Base-by-base conservation (phyloP, 2,329 filamentous ascomycete species). In the Penicillium sp. region DNA sequence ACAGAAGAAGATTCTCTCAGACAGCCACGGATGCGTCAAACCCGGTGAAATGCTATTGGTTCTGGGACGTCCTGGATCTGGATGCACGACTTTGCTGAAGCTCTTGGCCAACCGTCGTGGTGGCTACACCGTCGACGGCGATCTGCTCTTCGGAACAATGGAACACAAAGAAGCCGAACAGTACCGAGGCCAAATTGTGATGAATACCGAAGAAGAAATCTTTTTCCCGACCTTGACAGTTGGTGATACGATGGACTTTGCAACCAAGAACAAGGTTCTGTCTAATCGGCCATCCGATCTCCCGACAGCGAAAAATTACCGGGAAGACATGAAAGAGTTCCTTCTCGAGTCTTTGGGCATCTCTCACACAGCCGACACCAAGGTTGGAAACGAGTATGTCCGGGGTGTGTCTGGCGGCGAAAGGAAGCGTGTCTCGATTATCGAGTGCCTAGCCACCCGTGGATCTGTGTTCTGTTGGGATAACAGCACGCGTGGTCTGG, bases 201-300 rank as follows among this genome's bases (percentile, higher is more conserved):
- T 49, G 47, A 49, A 49, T 13, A 31, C 47, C 4, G 47, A 49
- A 16, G 47, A 49, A 22, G 47, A 49, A 34, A 42, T 32, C 14
- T 49, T 49, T 21, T 49, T 43, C 13, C 47, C 47, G 11, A 43
- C 36, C 11, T 32, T 49, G 24, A 31, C n/a, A 6, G 47, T 49
- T 11, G 47, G 36, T 1, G 14, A 39, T 3, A 49, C 47, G 5
- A 49, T 49, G 14, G 29, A 42, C 16, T 49, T 27, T 21, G 47
- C 39, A 13, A 22, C 39, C 18, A n/a, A 18, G 10, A 21, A 18
- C 8, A 42, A 42, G 18, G 39, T 42, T 3, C 16, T 18, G 18
- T 42, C 9, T 13, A 6, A 42, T 5, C 39, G n/a, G 18, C 39
- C 39, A 14, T 13, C 16, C 10, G 39, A 18, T 42, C 10, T 42